A percentile compares a stretch with the other conserved stretches of the same genome.
phyloP scores from a whole-genome alignment of 2,329 filamentous ascomycete species.

The Lasiodiplodia hormozganensis region DNA sequence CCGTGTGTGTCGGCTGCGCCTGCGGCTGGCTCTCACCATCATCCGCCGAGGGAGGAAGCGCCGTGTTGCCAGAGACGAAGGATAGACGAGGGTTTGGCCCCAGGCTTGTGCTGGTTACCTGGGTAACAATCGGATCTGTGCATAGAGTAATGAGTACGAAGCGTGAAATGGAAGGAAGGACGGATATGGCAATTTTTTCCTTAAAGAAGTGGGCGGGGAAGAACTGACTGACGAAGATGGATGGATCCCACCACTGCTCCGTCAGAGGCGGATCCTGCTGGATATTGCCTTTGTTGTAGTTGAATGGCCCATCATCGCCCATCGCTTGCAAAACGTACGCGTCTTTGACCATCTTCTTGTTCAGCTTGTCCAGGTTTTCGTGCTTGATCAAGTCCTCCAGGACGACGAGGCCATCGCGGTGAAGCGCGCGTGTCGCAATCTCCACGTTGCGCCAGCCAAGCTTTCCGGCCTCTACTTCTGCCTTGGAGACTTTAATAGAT shows the following conservation, averaged over 20 bases:
- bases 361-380: slow-evolving; percentile 61
- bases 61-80: slow-evolving; percentile 65
- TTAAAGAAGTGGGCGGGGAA: background rate
- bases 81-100: slow-evolving; percentile 63
- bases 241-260: slow-evolving; percentile 43
- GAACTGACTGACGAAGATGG: slow-evolving; percentile 61
- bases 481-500: slow-evolving; percentile 48
- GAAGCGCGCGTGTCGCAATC: slow-evolving; percentile 59
- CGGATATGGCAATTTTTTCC: too few relatives aligned
- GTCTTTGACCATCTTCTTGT: slow-evolving; percentile 66
- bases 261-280: slow-evolving; percentile 67
- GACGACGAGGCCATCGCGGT: slow-evolving; percentile 64
- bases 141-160: background rate
- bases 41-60: slow-evolving; percentile 58
- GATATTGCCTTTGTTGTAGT: slow-evolving; percentile 68
- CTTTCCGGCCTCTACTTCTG: slow-evolving; percentile 48
- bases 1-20: slow-evolving; percentile 65
- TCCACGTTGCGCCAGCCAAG: slow-evolving; percentile 62
- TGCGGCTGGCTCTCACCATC: slow-evolving; percentile 36
- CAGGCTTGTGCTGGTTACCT: slow-evolving; percentile 62
- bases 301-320: slow-evolving; percentile 64
- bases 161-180: background rate
- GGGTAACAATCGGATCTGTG: slow-evolving; percentile 61
- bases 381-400: slow-evolving; percentile 61
- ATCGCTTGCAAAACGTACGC: slow-evolving; percentile 58